Evolutionary conservation across 2,329 filamentous ascomycete species (phyloP).

Genomic region (Sphaerulina vaccinii): DNA sequence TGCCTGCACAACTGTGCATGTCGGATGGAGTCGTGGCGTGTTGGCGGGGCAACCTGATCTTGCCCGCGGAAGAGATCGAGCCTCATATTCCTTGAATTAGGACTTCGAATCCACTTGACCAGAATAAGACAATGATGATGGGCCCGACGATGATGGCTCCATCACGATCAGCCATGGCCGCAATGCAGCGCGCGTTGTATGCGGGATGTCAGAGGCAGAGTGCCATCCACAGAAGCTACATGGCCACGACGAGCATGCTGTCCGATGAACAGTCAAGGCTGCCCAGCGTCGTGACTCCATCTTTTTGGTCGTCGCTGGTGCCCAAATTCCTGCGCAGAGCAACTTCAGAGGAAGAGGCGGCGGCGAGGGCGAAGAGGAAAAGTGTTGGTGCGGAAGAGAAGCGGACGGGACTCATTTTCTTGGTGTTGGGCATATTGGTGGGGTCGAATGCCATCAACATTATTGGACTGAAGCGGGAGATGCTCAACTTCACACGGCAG

Average conservation of each 20-base stretch:
- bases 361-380: slow-evolving; percentile 19
- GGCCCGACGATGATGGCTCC: slow-evolving; percentile 13
- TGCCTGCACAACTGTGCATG: neutral
- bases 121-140: neutral
- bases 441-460: slow-evolving; percentile 95
- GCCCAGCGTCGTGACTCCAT: slow-evolving; percentile 37
- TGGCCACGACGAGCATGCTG: slow-evolving; percentile 8
- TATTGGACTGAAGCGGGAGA: slow-evolving; percentile 75
- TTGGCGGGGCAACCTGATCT: neutral
- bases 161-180: slow-evolving; percentile 10
- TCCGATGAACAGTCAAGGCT: slow-evolving; percentile 23
- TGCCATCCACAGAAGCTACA: slow-evolving; percentile 12
- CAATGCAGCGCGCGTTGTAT: slow-evolving; percentile 1
- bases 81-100: neutral
- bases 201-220: neutral
- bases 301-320: slow-evolving; percentile 39
- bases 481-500: slow-evolving; percentile 67
- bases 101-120: neutral
- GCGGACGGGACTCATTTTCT: slow-evolving; percentile 64
- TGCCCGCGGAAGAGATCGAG: slow-evolving; percentile 6
- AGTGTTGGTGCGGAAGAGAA: slow-evolving; percentile 38
- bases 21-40: neutral
- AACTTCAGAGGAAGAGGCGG: slow-evolving; percentile 21
- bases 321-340: slow-evolving; percentile 36
- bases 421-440: slow-evolving; percentile 70